Conservation (phyloP, 768 basidiomycete genomes). For the Leccinum pellstonianum region DNA sequence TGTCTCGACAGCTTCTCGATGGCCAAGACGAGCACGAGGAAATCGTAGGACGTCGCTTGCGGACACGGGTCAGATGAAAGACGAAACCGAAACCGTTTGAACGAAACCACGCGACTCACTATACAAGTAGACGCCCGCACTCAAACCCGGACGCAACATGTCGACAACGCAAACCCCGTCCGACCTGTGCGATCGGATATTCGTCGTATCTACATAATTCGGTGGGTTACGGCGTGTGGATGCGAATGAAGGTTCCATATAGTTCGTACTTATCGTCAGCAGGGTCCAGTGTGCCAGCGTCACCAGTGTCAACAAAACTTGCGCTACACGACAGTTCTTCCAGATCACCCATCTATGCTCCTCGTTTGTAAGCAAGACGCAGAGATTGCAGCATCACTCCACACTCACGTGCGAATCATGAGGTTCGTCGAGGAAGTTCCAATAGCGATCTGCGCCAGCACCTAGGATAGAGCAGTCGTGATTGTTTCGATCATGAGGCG, state of each 20-base stretch:
- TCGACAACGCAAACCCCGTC: neutral
- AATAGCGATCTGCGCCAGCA: constrained; percentile 13
- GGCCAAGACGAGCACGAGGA: constrained; percentile 19
- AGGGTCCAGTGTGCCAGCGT: constrained; percentile 25
- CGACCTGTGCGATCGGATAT: neutral
- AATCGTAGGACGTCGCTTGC: constrained; percentile 22
- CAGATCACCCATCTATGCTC: constrained; percentile 29
- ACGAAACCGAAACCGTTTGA: neutral
- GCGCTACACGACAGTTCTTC: constrained; percentile 18
- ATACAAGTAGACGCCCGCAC: constrained; percentile 17
- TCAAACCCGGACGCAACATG: neutral
- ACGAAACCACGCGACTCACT: constrained; percentile 8
- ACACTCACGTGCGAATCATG: constrained; percentile 31
- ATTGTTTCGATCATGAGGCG: neutral
- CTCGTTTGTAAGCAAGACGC: neutral
- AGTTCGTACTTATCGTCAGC: constrained; percentile 13
- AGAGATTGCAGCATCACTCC: neutral
- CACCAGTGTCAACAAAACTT: constrained; percentile 11
- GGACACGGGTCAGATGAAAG: neutral
- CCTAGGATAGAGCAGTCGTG: constrained; percentile 4
- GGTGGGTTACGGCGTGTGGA: neutral
- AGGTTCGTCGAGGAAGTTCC: constrained; percentile 25
- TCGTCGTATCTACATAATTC: constrained; percentile 13
- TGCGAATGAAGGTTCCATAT: neutral
- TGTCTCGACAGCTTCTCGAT: constrained; percentile 17